Evolutionary conservation across 345 rosid species (phyloP).

Genomic region (Sisymbrium irio): DNA sequence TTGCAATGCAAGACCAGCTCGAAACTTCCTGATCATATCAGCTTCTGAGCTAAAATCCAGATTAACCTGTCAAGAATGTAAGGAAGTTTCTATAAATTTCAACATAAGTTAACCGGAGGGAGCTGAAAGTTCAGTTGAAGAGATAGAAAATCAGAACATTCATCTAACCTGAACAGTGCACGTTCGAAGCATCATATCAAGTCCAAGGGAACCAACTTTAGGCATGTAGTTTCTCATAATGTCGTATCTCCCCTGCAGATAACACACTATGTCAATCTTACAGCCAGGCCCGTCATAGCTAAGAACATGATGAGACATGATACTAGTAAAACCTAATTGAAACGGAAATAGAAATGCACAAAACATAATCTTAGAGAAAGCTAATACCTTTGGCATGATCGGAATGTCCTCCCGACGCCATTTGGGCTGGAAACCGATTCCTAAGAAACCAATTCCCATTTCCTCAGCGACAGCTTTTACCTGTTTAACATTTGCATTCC

Average conservation of each 20-base stretch:
- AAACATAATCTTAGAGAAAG: neutral
- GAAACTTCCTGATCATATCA: conserved; percentile 97
- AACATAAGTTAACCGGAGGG: neutral
- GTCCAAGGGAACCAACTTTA: conserved; percentile 92
- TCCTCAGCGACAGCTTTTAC: conserved; percentile 99
- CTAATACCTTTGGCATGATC: conserved; percentile 92
- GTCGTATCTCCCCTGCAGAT: conserved; percentile 89
- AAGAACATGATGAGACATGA: neutral
- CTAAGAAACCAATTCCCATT: conserved; percentile 98
- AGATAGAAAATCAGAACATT: conserved; percentile 2
- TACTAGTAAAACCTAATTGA: neutral
- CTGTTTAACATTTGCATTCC: conserved; percentile 43
- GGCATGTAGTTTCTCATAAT: conserved; percentile 99
- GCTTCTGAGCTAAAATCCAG: conserved; percentile 93
- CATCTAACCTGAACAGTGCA: conserved; percentile 94
- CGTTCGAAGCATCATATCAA: conserved; percentile 98
- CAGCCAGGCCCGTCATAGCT: neutral
- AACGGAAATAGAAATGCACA: neutral
- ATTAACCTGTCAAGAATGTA: conserved; percentile 64
- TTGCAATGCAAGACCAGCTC: conserved; percentile 94
- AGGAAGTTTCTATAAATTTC: neutral
- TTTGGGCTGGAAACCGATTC: conserved; percentile 98
- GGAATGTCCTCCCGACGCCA: conserved; percentile 87
- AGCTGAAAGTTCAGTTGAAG: neutral
- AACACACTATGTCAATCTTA: conserved; percentile 31